phyloP scores from a whole-genome alignment of 805 yeast species.

The Candida suzukii region DNA sequence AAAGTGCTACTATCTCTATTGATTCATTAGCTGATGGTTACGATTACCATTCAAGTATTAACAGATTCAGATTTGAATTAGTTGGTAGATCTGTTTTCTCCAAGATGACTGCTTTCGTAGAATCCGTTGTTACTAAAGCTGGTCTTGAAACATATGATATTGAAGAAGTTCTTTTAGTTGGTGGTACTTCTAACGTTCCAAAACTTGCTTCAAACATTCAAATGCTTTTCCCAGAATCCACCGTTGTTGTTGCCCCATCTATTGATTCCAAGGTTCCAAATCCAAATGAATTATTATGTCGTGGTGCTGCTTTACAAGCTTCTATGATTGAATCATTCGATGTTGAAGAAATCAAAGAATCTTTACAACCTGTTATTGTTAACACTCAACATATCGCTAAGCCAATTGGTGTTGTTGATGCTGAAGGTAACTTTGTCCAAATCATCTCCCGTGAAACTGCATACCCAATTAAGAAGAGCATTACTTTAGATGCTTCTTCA shows the following conservation, averaged over 20 bases:
- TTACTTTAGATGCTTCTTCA: conserved; percentile 55
- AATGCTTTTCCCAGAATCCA: conserved; percentile 73
- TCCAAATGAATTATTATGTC: conserved; percentile 84
- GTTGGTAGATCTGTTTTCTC: conserved; percentile 72
- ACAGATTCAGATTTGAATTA: conserved; percentile 90
- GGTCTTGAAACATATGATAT: conserved; percentile 77
- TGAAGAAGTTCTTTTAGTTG: conserved; percentile 85
- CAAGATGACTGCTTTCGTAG: conserved; percentile 72
- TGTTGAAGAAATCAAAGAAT: conserved; percentile 74
- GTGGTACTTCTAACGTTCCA: conserved; percentile 91
- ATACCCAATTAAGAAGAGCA: conserved; percentile 77
- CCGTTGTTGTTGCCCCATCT: conserved; percentile 70
- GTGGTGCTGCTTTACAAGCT: conserved; percentile 98
- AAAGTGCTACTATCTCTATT: conserved; percentile 83
- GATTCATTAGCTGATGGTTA: conserved; percentile 92
- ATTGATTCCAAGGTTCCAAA: conserved; percentile 69
- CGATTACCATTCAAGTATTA: conserved; percentile 88
- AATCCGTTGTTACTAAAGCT: conserved; percentile 71
- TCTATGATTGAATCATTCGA: conserved; percentile 76
- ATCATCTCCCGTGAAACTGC: conserved; percentile 80
- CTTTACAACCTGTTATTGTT: conserved; percentile 74
- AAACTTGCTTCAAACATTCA: conserved; percentile 75
- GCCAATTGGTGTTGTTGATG: conserved; percentile 78
- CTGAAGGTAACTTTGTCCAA: conserved; percentile 62
- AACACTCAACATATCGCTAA: conserved; percentile 82